Base-by-base conservation (phyloP, 2,329 filamentous ascomycete genomes). In the Lasiodiplodia sp. region DNA sequence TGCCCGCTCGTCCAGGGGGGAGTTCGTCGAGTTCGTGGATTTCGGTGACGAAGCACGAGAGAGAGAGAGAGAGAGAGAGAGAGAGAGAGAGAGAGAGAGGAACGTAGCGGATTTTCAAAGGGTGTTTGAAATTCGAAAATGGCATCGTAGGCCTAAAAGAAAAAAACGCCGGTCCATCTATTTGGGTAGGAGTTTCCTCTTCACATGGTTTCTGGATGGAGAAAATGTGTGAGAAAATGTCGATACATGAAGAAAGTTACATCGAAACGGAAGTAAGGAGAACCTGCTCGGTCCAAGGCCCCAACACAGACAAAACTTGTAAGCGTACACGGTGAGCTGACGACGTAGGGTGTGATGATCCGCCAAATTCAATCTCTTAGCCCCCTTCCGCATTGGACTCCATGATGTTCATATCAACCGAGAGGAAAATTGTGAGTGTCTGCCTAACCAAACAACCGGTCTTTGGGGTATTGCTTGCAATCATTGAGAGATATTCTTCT, bases 401-500 rank as follows among this genome's bases (percentile, higher is more conserved):
- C 64, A 66, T 55, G 37, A 57, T 57, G 56, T 44, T 55, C 51
- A 52, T 56, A 47, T 31, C 49, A 28, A 25, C 53, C 34, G 52
- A 57, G 64, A 66, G 47, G 62, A 56, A 57, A 66, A 34, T 10
- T 23, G 44, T 63, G 57, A 34, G 40, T 62, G 58, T 40, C 58
- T 64, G 60, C 60, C 47, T 52, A 64, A 38, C 47, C 60, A 64
- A 64, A 64, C 44, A 64, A 64, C 47, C 60, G 47, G 60, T 64
- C 60, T 64, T 53, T 37, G 60, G 53, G 64, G 51, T 55, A 66
- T 66, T 56, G 64, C 51, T 38, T 56, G 64, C 64, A 38, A 66
- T 66, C 47, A 28, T 64, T 64, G 60, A 64, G 57, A 62, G 58
- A 63, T 63, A 63, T 37, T 52, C 58, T 63, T 63, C 44, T 63